Evolutionary conservation across 768 basidiomycete genomes (phyloP).

Genomic region (Mycena polygramma): DNA sequence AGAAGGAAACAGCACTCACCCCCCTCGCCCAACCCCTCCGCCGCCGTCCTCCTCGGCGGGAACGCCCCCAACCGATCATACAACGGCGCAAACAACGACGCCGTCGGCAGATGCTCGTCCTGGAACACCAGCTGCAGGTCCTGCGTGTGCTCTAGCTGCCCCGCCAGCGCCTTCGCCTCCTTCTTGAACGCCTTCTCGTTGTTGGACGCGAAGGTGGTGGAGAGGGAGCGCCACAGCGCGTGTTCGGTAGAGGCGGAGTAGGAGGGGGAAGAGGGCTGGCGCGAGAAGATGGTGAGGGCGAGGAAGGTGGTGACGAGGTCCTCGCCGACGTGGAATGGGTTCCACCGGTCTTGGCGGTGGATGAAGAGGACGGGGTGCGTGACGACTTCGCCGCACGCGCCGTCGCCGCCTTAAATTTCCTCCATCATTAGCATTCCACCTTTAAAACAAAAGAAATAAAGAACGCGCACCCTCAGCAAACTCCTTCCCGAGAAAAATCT

Average conservation of each 20-base stretch:
- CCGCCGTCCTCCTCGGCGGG: conserved; percentile 19
- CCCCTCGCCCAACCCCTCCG: conserved; percentile 29
- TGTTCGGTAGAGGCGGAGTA: background rate
- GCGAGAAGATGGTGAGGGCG: conserved; percentile 33
- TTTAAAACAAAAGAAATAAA: too few species aligned
- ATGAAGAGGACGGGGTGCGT: conserved; percentile 37
- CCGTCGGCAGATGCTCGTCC: conserved; percentile 29
- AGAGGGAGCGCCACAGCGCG: conserved; percentile 1
- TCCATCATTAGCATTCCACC: too few species aligned
- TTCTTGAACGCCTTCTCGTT: background rate
- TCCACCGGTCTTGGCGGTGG: conserved; percentile 37
- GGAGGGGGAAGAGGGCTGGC: conserved; percentile 1
- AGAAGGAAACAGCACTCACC: conserved; percentile 14
- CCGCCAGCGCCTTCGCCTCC: background rate
- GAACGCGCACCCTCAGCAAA: conserved; percentile 8
- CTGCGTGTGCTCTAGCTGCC: conserved; percentile 7
- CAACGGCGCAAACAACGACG: conserved; percentile 33
- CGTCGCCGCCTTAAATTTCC: background rate
- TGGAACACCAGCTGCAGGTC: conserved; percentile 34
- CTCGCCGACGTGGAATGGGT: conserved; percentile 40
- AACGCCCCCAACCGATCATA: conserved; percentile 34
- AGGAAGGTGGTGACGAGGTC: conserved; percentile 40
- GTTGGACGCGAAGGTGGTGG: background rate
- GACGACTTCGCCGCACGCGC: conserved; percentile 12
- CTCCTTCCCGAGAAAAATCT: conserved; percentile 32